Evolutionary conservation across 495 filamentous ascomycete genomes (phyloP), one percentile per base, ranked within the genome.

Genomic region (Lophiotrema nucula): DNA sequence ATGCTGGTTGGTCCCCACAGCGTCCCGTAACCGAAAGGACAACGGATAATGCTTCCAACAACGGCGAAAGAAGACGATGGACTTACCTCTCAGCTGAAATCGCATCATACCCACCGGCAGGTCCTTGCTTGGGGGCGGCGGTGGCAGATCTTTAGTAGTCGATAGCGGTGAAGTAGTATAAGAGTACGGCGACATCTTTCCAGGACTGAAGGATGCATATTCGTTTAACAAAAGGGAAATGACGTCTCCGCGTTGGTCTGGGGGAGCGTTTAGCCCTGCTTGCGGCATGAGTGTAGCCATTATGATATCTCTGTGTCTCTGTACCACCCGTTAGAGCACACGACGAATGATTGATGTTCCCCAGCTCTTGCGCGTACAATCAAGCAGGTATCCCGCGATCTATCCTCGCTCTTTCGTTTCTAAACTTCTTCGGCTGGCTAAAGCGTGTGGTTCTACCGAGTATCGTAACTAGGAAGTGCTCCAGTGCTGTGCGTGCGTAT

Each of bases 141-240:
- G 59, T 24, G 64, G 64, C 43, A 62, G 58, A 8, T 67, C 64
- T 38, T 67, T 63, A 28, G 58, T 25, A n/a, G 49, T 22, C n/a
- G 46, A 54, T 31, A 43, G 24, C 15, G 62, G 62, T 8, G 64
- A 62, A 8, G 31, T 35, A 35, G 39, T 39, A 57, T 2, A 38
- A 18, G 35, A 8, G 39, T 59, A 67, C 8, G 58, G 52, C n/a
- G 63, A 66, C 2, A 21, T 45, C 22, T 53, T 37, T 25, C 47
- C 44, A 11, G 13, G n/a, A 24, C 38, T 27, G 23, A 58, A 62
- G 1, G 53, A 62, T 19, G 41, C 52, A 53, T 67, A 67, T 23
- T 60, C 64, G 39, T 67, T 60, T 16, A 67, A 52, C 33, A 67
- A 50, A 28, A 49, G 44, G 51, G 59, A 63, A 41, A 67, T 58